Percentiles rank a stretch among this genome's conserved stretches.
Evolutionary conservation across 495 filamentous ascomycete genomes (phyloP).

Genomic region (Annulohypoxylon nitens): DNA sequence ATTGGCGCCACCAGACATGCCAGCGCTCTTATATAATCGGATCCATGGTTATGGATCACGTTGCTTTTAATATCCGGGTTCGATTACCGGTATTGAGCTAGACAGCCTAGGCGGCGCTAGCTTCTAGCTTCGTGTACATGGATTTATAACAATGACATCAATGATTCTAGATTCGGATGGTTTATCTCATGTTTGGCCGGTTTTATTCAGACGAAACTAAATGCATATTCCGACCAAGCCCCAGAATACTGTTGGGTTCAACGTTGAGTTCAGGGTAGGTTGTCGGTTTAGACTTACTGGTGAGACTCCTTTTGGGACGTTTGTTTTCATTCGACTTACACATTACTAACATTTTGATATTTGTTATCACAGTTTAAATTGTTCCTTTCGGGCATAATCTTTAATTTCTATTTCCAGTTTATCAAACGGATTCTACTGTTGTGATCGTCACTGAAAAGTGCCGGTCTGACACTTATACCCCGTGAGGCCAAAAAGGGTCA

Average conservation of each 20-base stretch:
- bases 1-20: not conserved
- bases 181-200: not conserved
- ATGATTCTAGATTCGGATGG: not conserved
- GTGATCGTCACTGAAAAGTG: not conserved
- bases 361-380: not conserved
- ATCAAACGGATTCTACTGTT: not conserved
- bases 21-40: not conserved
- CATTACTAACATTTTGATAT: no score
- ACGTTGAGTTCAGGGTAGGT: not conserved
- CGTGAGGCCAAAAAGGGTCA: constrained; percentile 10
- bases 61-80: not conserved
- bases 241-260: not conserved
- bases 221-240: not conserved
- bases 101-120: constrained; percentile 12
- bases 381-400: not conserved
- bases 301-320: not conserved
- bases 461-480: not conserved
- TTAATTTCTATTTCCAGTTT: not conserved
- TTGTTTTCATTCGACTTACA: not conserved
- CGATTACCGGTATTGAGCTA: not conserved
- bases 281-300: not conserved
- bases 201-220: not conserved
- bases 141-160: constrained; percentile 9
- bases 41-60: not conserved
- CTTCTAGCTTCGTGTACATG: constrained; percentile 1